Evolutionary conservation across 2,329 filamentous ascomycete species (phyloP), one percentile per base, ranked within the genome.

Genomic region (Herpomyces periplanetae): DNA sequence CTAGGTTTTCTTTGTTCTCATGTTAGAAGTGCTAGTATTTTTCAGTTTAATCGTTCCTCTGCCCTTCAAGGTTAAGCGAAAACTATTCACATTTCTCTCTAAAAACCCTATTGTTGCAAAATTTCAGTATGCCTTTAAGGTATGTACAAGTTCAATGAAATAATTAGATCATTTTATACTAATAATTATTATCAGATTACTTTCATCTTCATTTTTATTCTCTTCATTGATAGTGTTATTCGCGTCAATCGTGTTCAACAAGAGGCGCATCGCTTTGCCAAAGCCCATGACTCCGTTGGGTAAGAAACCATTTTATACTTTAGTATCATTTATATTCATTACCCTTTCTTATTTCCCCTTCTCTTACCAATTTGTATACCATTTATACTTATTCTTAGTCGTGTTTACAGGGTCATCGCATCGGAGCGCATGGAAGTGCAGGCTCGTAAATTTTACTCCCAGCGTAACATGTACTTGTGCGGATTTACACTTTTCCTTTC

Each of bases 381-480:
- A 6, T 15, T 10, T 19, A 18, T 20, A 10, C 5, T 10, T 18
- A 24, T n/a, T 14, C 11, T 18, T 19, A 20, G 26, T 29, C 56
- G 63, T 34, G 47, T 49, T 22, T 54, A 59, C 19, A 58, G 73
- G 24, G 57, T 88, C 32, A 75, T 42, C 17, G 44, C 80, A 27
- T 62, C 68, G 36, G 80, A 91, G 39, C 75, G 80, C 27, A 71
- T 85, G 54, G 80, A 96, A 45, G 75, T 91, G 20, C 80, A 96
- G 43, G 75, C 80, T 28, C 71, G 80, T 52, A 96, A 96, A 46
- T 96, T 96, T 51, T 96, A 96, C 54, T 87, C 73, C 25, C 75
- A 96, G 49, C 73, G 80, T 42, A 96, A 96, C 58, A 96, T 96
- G 80, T 96, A 96, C 47, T 71, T 96, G 25, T 91, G 80, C 42